Base-by-base conservation (phyloP, 176 grass and related monocot genomes). In the Carex cristatella region DNA sequence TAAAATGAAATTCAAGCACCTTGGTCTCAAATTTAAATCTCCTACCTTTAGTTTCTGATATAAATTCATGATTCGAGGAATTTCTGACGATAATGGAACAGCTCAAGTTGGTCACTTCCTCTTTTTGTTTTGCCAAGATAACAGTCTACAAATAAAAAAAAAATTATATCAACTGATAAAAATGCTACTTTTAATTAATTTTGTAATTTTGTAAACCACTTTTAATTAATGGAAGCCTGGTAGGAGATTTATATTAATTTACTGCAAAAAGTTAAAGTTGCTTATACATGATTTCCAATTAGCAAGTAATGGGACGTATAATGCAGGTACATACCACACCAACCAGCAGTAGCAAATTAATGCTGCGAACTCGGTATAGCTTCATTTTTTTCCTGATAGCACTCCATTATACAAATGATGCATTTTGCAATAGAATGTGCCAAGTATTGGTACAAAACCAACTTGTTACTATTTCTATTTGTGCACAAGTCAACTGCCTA, bases 81-180 rank as follows among this genome's bases (percentile, higher is more conserved):
- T 8, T 79, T 56, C 27, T 51, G 30, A 91, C 79, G 72, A 91
- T 65, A 86, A 88, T 86, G 46, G 86, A 56, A 32, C 49, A 61
- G 59, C 70, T 65, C 16, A 44, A 56, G 23, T 69, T 88, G 23
- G 59, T 55, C 46, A 86, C 31, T 33, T 83, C 63, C 16, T 83
- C 62, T 32, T 83, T 42, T 56, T 83, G 61, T 33, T 68, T 28
- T 55, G 64, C 42, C 59, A 83, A 66, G 61, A 83, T 51, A 83
- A 83, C 11, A 83, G 23, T 53, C 81, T 83, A 69, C 30, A 83
- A 55, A 69, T 83, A 66, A 55, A 64, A 46, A 23, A 18, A 37
- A 81, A 56, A 15, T 68, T 10, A 69, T 33, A 46, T 55, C 63
- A 67, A 53, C 23, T 5, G 69, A 55, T 82, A 63, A 32, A 51